phyloP scores from a whole-genome alignment of 169 alveolate species.

The Ichthyophthirius multifiliis region DNA sequence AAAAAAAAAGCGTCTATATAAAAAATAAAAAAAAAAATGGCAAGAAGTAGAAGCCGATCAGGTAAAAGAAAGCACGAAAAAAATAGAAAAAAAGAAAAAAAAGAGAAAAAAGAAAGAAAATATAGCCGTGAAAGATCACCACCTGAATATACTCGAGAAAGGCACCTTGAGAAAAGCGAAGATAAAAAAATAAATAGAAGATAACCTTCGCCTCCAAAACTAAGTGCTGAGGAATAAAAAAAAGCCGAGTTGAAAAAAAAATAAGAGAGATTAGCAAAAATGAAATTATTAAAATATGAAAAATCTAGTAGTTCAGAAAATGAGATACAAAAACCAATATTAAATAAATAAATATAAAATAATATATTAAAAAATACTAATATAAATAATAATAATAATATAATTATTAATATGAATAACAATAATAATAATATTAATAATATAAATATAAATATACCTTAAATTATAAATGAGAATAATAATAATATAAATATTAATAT shows the following conservation, averaged over 20 bases:
- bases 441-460: neutral
- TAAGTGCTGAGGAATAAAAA: conserved; percentile 13
- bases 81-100: conserved; percentile 28
- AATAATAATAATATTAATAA: neutral
- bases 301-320: neutral
- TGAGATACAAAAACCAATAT: neutral
- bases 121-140: conserved; percentile 16
- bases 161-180: conserved; percentile 23
- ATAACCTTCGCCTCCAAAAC: neutral
- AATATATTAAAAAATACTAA: neutral
- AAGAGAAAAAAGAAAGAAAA: conserved; percentile 1
- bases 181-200: conserved; percentile 21
- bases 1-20: no score
- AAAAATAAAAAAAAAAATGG: no score
- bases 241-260: conserved; percentile 43
- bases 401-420: neutral
- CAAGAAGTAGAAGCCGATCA: conserved; percentile 25
- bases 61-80: conserved; percentile 6
- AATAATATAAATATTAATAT: no score
- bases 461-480: no score
- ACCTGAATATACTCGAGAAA: conserved; percentile 10
- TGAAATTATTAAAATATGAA: conserved; percentile 38
- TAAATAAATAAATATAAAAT: neutral
- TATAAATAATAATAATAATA: neutral
- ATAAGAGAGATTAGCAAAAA: conserved; percentile 64